Conservation (phyloP, 306 rosid species). For the Castanea mollissima region DNA sequence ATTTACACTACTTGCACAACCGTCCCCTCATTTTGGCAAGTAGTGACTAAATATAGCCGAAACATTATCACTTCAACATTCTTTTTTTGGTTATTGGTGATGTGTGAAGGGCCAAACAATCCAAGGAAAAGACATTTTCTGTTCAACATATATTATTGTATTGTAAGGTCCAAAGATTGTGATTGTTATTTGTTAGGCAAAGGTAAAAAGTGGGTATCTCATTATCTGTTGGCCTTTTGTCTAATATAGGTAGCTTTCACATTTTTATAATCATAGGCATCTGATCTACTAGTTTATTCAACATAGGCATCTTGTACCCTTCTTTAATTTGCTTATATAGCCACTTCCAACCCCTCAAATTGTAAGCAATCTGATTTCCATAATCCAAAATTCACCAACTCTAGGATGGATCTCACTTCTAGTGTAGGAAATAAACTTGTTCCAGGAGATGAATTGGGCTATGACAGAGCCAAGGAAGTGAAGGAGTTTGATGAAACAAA, state of each 20-base stretch:
- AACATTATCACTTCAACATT: not conserved
- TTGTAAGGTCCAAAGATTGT: slow-evolving; percentile 1
- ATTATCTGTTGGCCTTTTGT: slow-evolving; percentile 31
- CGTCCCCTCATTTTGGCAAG: slow-evolving; percentile 10
- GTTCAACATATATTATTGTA: slow-evolving; percentile 10
- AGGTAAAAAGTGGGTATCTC: slow-evolving; percentile 38
- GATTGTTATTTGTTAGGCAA: slow-evolving; percentile 5
- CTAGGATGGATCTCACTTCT: slow-evolving; percentile 23
- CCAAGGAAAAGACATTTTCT: slow-evolving; percentile 10
- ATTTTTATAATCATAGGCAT: slow-evolving; percentile 25
- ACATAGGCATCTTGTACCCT: slow-evolving; percentile 37
- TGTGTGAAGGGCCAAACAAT: not conserved
- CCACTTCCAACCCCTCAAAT: slow-evolving; percentile 18
- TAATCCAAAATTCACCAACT: slow-evolving; percentile 1
- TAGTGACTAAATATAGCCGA: not conserved
- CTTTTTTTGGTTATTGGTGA: not conserved
- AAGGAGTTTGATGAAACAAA: slow-evolving; percentile 67
- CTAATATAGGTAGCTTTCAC: slow-evolving; percentile 5
- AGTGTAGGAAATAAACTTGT: too few relatives aligned
- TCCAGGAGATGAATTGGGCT: slow-evolving; percentile 4
- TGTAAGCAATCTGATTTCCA: slow-evolving; percentile 11
- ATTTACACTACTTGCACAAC: not conserved
- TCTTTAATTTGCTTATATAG: slow-evolving; percentile 12
- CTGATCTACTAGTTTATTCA: slow-evolving; percentile 10
- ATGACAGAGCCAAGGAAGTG: slow-evolving; percentile 64